Evolutionary conservation across 75 land plant species (phyloP).

Genomic region (Selaginella moellendorffii): DNA sequence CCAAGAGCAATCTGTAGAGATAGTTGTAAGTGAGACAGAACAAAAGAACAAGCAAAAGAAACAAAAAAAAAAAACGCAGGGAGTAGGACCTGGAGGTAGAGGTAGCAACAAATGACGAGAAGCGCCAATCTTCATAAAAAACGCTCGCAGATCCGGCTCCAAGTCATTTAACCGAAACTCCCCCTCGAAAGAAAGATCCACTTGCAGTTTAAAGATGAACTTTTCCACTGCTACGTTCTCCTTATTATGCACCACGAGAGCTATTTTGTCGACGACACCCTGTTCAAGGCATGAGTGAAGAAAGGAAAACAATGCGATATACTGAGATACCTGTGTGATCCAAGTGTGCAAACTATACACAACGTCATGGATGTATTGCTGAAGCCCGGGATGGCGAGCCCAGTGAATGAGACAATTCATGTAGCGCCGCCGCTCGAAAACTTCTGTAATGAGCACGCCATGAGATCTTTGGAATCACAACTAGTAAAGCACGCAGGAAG

Average conservation of each 20-base stretch:
- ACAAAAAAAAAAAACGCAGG: not conserved
- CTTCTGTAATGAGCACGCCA: slow-evolving; percentile 26
- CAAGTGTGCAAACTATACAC: slow-evolving; percentile 43
- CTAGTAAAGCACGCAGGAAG: not conserved
- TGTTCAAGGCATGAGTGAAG: slow-evolving; percentile 11
- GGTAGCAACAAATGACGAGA: slow-evolving; percentile 35
- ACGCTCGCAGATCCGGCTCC: slow-evolving; percentile 56
- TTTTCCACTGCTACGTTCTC: slow-evolving; percentile 54
- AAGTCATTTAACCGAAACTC: slow-evolving; percentile 32
- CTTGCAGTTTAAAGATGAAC: slow-evolving; percentile 44
- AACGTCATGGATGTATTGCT: slow-evolving; percentile 54
- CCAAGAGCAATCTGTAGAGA: slow-evolving; percentile 49
- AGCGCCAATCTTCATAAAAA: slow-evolving; percentile 57
- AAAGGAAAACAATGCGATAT: not conserved
- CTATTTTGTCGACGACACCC: slow-evolving; percentile 84
- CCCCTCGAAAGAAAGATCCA: slow-evolving; percentile 34
- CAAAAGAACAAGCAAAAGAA: not conserved
- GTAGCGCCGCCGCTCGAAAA: slow-evolving; percentile 73
- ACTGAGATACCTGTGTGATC: slow-evolving; percentile 45
- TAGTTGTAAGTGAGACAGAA: not conserved
- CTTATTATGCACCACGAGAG: slow-evolving; percentile 38
- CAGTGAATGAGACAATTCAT: slow-evolving; percentile 68
- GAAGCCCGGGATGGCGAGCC: slow-evolving; percentile 60
- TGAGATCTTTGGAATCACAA: not conserved
- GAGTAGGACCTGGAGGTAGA: slow-evolving; percentile 42